These are phyloP conservation scores for Cylindricascospora bacillispora DNA, from an alignment of 1,139 yeast species.

Conservation along the genomic window DNA sequence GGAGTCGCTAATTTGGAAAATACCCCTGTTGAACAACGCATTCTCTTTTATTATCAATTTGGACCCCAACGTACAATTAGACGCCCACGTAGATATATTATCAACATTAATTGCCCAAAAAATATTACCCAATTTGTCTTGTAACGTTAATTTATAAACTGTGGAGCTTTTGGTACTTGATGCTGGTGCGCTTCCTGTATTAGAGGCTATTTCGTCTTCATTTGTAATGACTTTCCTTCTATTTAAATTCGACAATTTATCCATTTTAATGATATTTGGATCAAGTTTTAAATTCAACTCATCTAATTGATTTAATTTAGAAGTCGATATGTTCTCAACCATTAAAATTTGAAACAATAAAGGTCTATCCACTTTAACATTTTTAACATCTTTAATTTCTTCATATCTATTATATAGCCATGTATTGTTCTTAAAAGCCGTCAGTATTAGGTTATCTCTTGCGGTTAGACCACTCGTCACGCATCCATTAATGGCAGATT, in stretches of 20 bases:
- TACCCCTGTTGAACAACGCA: constrained; percentile 19
- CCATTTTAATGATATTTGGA: constrained; percentile 22
- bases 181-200: neutral
- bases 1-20: constrained; percentile 15
- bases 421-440: constrained; percentile 15
- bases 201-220: neutral
- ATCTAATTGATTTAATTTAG: constrained; percentile 28
- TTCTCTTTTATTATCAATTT: constrained; percentile 19
- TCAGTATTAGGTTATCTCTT: constrained; percentile 10
- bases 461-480: too few species aligned
- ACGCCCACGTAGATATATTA: constrained; percentile 17
- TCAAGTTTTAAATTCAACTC: constrained; percentile 19
- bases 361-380: constrained; percentile 12
- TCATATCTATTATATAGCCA: constrained; percentile 11
- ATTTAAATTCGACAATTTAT: constrained; percentile 12
- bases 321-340: constrained; percentile 27
- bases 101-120: constrained; percentile 28
- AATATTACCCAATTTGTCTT: constrained; percentile 27
- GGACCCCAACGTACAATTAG: constrained; percentile 20
- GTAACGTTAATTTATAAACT: constrained; percentile 29
- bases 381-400: constrained; percentile 10
- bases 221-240: neutral
- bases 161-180: constrained; percentile 1
- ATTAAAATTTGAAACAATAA: constrained; percentile 31
- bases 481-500: too few species aligned